phyloP scores from a whole-genome alignment of 768 basidiomycete genomes.

The Tricholoma sp. region DNA sequence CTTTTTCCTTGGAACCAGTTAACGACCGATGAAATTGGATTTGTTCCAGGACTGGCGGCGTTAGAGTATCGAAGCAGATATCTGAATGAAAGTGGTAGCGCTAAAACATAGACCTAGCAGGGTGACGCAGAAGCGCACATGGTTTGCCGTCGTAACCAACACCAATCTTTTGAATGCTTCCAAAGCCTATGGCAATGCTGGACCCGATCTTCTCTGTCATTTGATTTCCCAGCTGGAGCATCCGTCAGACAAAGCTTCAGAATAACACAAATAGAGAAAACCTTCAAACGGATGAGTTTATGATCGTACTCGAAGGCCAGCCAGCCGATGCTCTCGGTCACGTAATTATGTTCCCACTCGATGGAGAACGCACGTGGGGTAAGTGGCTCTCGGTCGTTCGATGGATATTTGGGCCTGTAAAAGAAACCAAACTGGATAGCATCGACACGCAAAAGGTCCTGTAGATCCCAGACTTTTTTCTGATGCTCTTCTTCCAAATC shows the following conservation, averaged over 20 bases:
- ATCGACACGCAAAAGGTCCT: slow-evolving; percentile 48
- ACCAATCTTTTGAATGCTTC: slow-evolving; percentile 55
- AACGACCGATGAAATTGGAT: slow-evolving; percentile 52
- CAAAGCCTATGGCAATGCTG: slow-evolving; percentile 49
- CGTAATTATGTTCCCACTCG: slow-evolving; percentile 60
- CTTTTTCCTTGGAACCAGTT: slow-evolving; percentile 33
- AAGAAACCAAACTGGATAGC: slow-evolving; percentile 65
- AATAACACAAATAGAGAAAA: slow-evolving; percentile 22
- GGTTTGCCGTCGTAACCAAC: slow-evolving; percentile 61
- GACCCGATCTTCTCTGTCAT: slow-evolving; percentile 45
- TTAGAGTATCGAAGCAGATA: slow-evolving; percentile 61
- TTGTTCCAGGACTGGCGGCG: slow-evolving; percentile 59
- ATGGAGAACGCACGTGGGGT: slow-evolving; percentile 54
- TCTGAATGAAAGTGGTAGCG: slow-evolving; percentile 30
- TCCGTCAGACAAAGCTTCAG: slow-evolving; percentile 1
- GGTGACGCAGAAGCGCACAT: slow-evolving; percentile 37
- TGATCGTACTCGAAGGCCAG: slow-evolving; percentile 64
- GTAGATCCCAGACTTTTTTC: slow-evolving; percentile 37
- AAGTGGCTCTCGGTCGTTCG: slow-evolving; percentile 22
- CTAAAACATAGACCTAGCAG: slow-evolving; percentile 8
- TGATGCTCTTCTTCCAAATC: slow-evolving; percentile 46
- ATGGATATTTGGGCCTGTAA: slow-evolving; percentile 34
- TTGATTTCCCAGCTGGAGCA: slow-evolving; percentile 52
- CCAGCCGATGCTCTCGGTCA: slow-evolving; percentile 41
- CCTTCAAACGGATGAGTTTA: slow-evolving; percentile 59